phyloP scores from a whole-genome alignment of 345 rosid species.

The Iberis pinnata region DNA sequence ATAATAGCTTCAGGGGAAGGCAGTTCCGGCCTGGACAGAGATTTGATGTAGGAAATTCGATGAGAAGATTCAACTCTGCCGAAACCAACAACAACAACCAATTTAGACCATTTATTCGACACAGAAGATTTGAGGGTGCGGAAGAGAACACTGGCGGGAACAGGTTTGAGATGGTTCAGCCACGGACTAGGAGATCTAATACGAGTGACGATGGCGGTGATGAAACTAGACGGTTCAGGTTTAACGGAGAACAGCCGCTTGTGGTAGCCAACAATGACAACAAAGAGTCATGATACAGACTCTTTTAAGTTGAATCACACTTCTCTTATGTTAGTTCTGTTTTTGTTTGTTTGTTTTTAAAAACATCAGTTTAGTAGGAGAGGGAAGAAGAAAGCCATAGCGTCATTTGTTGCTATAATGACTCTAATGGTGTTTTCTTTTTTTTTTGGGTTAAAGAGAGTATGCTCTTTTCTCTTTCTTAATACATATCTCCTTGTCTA shows the following conservation, averaged over 20 bases:
- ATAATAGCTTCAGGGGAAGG: conserved; percentile 7
- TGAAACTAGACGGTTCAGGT: conserved; percentile 1
- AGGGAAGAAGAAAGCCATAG: too few species aligned
- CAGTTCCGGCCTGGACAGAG: background rate
- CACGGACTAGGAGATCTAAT: background rate
- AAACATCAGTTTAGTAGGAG: background rate
- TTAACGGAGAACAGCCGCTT: conserved; percentile 1
- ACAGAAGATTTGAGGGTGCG: conserved; percentile 7
- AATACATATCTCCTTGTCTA: background rate
- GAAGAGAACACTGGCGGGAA: conserved; percentile 4
- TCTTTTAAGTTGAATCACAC: background rate
- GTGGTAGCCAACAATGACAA: background rate
- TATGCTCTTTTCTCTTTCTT: background rate
- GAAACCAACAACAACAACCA: background rate
- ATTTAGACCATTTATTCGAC: conserved; percentile 12
- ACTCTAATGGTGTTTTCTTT: background rate
- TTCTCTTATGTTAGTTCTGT: background rate
- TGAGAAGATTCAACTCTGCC: conserved; percentile 2
- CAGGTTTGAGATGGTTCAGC: conserved; percentile 14
- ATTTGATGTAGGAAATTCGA: background rate
- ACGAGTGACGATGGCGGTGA: conserved; percentile 4
- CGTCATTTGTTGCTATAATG: too few species aligned
- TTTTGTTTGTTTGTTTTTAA: background rate
- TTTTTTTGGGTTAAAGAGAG: background rate
- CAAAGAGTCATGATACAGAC: background rate